These are phyloP conservation scores for Aspergillus sp. DNA, from an alignment of 2,329 filamentous ascomycete genomes.

Conservation along the genomic window DNA sequence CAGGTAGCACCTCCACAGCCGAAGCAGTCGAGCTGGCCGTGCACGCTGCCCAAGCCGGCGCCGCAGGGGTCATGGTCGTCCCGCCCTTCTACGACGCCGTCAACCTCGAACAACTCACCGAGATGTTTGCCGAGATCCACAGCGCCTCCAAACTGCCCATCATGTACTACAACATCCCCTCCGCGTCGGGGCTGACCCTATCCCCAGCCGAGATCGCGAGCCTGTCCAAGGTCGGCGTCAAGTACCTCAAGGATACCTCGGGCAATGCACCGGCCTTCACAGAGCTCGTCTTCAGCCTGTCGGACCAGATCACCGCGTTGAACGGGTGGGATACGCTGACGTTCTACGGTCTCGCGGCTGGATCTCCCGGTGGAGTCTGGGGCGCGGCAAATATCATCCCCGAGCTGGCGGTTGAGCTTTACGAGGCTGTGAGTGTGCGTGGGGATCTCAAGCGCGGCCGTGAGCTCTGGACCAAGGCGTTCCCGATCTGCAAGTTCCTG, in stretches of 20 bases:
- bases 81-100: constrained; percentile 52
- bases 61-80: constrained; percentile 49
- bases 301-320: constrained; percentile 47
- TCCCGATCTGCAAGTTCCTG: constrained; percentile 52
- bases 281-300: constrained; percentile 48
- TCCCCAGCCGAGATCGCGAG: constrained; percentile 45
- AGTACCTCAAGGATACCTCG: constrained; percentile 54
- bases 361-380: constrained; percentile 53
- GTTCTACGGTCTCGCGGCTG: constrained; percentile 53
- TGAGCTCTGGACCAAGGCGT: constrained; percentile 51
- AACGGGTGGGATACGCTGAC: constrained; percentile 57
- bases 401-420: constrained; percentile 49
- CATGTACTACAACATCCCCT: constrained; percentile 54
- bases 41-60: constrained; percentile 42
- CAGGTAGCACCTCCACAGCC: constrained; percentile 46
- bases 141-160: constrained; percentile 40
- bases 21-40: constrained; percentile 43
- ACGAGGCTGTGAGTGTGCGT: constrained; percentile 47
- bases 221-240: constrained; percentile 48
- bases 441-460: constrained; percentile 45
- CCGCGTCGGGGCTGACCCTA: constrained; percentile 46
- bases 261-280: constrained; percentile 53
- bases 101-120: constrained; percentile 40
- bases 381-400: constrained; percentile 53
- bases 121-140: constrained; percentile 44